These are phyloP conservation scores for Angophora floribunda DNA, from an alignment of 345 rosid species.

Conservation along the genomic window DNA sequence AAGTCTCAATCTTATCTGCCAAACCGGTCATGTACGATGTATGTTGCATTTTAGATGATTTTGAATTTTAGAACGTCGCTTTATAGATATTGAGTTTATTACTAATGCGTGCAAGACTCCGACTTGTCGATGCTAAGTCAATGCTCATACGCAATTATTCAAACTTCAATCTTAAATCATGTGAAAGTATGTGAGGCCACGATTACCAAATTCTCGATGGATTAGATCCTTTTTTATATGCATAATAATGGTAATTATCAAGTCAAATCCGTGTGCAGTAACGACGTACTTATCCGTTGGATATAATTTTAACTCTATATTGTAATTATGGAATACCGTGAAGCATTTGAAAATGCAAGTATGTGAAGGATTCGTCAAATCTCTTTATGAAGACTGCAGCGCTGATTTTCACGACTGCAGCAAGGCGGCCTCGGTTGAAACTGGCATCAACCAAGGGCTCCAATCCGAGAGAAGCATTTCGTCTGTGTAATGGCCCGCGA, in stretches of 20 bases:
- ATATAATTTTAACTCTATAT: not conserved
- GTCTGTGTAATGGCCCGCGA: not conserved
- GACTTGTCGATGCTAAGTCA: not conserved
- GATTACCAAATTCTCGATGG: accelerated
- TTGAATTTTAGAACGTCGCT: accelerated
- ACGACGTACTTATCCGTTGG: not conserved
- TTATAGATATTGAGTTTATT: not conserved
- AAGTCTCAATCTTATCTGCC: not conserved
- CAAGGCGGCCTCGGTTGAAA: not conserved
- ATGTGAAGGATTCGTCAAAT: not conserved
- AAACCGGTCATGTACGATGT: accelerated
- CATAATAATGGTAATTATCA: not conserved
- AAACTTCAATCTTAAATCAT: not conserved
- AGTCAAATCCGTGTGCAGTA: not conserved
- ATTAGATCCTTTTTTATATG: not conserved
- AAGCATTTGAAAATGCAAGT: accelerated
- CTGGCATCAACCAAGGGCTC: not conserved
- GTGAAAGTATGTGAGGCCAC: accelerated
- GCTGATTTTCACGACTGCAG: accelerated
- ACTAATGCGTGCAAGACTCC: not conserved
- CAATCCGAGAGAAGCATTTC: not conserved
- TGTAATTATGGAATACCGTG: not conserved
- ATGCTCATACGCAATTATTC: not conserved
- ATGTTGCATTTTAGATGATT: accelerated
- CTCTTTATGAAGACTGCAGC: not conserved